Evolutionary conservation across 306 rosid genomes (phyloP), one percentile per base, ranked within the genome.

Genomic region (Cyamopsis tetragonoloba): DNA sequence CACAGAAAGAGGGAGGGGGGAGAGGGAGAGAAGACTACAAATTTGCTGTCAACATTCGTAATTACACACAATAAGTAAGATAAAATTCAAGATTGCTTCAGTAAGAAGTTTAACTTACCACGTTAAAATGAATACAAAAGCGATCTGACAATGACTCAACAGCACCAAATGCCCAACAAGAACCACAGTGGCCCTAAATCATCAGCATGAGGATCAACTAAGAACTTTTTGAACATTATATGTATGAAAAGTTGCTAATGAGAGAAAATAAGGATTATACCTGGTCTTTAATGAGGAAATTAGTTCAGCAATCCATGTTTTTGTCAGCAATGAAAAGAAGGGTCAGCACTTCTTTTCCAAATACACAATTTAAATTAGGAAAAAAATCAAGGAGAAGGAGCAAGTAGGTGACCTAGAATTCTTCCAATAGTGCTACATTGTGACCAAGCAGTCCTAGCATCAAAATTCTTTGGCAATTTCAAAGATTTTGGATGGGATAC

Each of bases 151-250:
- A 71, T 47, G 98, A 76, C 78, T 93, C 98, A 47, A 89, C 98
- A 22, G 98, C 98, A 53, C 87, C 96, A 81, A 89, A 93, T 47
- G 98, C 98, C 98, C 98, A 93, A 75, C 98, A 93, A 70, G 98
- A 89, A 77, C 98, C 98, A 81, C 98, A 93, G 78, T 93, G 98
- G 58, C 98, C 98, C 98, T 93, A 72, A 50, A 79, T 43, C 65
- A 73, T 70, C 44, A 68, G 17, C 75, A 77, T 20, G 23, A 27
- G 74, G 43, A 39, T 54, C 53, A 3, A 49, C 26, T 77, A 58
- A 48, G 8, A 70, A 66, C 12, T 72, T 59, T 12, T 19, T 15
- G 12, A 64, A 65, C 22, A 62, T 32, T 11, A 46, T 71, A 27
- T 43, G 19, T 26, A 12, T 32, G 28, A 13, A 57, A 68, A 67